Percentiles rank a stretch among this genome's conserved stretches.
Evolutionary conservation across 2,329 filamentous ascomycete species (phyloP).

Genomic region (Raffaelea arxii): DNA sequence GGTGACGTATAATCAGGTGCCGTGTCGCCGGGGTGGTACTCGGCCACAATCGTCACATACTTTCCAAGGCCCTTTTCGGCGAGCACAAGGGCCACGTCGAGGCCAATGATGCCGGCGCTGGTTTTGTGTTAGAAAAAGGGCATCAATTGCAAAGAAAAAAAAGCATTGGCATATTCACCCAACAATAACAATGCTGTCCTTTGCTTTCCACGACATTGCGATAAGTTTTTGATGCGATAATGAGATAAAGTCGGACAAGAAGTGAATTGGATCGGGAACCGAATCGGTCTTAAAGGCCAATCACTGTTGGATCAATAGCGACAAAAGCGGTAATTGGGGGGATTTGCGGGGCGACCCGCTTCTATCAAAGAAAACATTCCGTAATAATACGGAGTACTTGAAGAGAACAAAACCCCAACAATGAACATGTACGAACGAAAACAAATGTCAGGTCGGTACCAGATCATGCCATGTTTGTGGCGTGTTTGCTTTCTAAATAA

Average conservation of each 20-base stretch:
- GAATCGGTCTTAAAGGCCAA: too few relatives aligned
- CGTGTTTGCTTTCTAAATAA: too few relatives aligned
- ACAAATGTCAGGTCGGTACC: too few relatives aligned
- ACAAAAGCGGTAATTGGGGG: neutral
- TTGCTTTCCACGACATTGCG: conserved; percentile 2
- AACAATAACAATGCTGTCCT: conserved; percentile 8
- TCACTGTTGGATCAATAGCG: neutral
- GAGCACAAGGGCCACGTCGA: conserved; percentile 27
- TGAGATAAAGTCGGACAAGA: neutral
- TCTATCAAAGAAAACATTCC: neutral
- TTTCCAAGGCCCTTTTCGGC: conserved; percentile 22
- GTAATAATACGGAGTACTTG: too few relatives aligned
- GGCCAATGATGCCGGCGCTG: conserved; percentile 28
- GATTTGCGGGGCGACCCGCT: neutral
- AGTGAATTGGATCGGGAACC: too few relatives aligned
- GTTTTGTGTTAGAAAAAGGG: neutral
- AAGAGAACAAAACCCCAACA: too few relatives aligned
- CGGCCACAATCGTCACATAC: conserved; percentile 26
- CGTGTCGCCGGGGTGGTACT: conserved; percentile 30
- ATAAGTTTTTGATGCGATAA: neutral
- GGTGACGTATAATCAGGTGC: conserved; percentile 29
- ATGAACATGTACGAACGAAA: too few relatives aligned
- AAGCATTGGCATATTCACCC: neutral
- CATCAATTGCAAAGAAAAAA: neutral
- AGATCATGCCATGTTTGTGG: too few relatives aligned